A percentile compares a stretch with the other conserved stretches of the same genome.
Conservation (phyloP, 2,329 filamentous ascomycete genomes). For the Penicillium sp. region DNA sequence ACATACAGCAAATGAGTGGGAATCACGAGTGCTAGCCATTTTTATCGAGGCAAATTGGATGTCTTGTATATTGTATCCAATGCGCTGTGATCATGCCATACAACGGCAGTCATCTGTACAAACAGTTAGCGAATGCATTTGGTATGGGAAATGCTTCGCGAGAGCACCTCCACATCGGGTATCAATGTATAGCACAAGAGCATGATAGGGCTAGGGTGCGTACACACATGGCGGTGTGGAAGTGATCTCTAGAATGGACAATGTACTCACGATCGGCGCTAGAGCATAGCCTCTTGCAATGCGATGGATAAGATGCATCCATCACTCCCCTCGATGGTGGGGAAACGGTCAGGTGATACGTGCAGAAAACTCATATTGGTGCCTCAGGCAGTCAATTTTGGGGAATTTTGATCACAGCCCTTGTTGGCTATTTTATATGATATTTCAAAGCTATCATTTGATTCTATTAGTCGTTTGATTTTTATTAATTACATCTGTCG, state of each 20-base stretch:
- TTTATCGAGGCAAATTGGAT: conserved; percentile 28
- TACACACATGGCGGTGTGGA: not conserved
- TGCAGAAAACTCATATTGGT: conserved; percentile 20
- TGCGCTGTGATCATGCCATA: conserved; percentile 32
- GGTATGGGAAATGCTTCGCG: not conserved
- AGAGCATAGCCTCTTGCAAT: conserved; percentile 20
- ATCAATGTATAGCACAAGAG: conserved; percentile 1
- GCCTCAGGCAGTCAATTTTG: conserved; percentile 23
- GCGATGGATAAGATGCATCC: conserved; percentile 23
- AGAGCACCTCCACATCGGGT: not conserved
- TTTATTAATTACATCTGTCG: not conserved
- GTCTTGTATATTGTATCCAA: conserved; percentile 24
- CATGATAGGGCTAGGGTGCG: not conserved
- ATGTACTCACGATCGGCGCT: conserved; percentile 37
- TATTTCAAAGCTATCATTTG: not conserved
- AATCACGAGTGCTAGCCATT: conserved; percentile 42
- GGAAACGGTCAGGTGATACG: conserved; percentile 31
- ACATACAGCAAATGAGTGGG: conserved; percentile 43
- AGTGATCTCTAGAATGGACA: not conserved
- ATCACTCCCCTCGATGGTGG: conserved; percentile 27
- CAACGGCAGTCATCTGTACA: conserved; percentile 33
- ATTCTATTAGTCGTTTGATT: not conserved
- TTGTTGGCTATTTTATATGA: not conserved
- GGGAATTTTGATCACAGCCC: not conserved
- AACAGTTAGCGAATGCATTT: conserved; percentile 19